Percentiles rank a stretch among this genome's conserved stretches.
Evolutionary conservation across 208 protist species (phyloP).

Genomic region (Trypanosoma avium): DNA sequence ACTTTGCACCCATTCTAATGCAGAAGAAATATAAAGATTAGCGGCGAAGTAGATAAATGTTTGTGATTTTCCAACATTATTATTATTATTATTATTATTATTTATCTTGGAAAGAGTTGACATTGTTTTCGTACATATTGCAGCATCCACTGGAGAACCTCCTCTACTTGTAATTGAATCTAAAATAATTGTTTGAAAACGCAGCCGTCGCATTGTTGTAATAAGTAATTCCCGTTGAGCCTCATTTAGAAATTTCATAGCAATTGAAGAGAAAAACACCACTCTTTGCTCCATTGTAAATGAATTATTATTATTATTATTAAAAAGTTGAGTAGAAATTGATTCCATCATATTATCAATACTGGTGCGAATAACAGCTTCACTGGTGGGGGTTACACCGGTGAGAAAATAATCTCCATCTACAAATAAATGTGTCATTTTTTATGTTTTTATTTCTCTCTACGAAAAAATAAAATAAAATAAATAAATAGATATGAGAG

Average conservation of each 20-base stretch:
- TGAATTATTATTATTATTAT: not conserved
- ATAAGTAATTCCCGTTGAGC: conserved; percentile 39
- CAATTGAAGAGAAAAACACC: conserved; percentile 71
- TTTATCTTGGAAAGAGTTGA: no score
- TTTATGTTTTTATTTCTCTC: conserved; percentile 1
- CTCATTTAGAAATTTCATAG: no score
- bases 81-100: not conserved
- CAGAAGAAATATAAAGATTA: conserved; percentile 66
- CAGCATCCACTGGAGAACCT: conserved; percentile 69
- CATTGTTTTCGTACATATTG: conserved; percentile 70
- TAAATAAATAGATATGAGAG: no score
- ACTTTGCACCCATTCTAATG: conserved; percentile 44
- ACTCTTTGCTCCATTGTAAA: conserved; percentile 41
- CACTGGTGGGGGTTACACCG: conserved; percentile 55
- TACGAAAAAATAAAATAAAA: not conserved
- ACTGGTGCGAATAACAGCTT: conserved; percentile 38
- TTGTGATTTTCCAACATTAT: not conserved
- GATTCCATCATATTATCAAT: conserved; percentile 43
- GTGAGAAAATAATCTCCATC: conserved; percentile 79
- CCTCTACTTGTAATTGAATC: conserved; percentile 54
- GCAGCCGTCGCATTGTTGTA: conserved; percentile 53
- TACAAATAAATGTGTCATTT: conserved; percentile 60
- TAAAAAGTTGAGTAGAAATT: conserved; percentile 49
- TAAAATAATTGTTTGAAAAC: conserved; percentile 62
- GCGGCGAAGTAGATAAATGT: conserved; percentile 41